Base-by-base conservation (phyloP, 768 basidiomycete species). In the Tylopilus sp. region DNA sequence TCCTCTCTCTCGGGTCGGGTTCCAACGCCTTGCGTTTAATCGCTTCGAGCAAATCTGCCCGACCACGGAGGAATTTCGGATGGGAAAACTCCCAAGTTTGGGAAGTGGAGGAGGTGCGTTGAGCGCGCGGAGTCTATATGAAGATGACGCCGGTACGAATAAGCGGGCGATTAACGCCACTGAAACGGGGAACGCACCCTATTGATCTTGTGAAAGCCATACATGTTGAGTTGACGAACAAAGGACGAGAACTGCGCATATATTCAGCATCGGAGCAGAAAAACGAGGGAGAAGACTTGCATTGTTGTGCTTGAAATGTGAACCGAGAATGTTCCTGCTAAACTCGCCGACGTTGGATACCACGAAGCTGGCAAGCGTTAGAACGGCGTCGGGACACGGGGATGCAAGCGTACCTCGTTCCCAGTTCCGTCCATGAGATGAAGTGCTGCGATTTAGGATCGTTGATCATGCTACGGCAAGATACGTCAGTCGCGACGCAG, bases 151-250 rank as follows among this genome's bases (percentile, higher is more conserved):
- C n/a, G n/a, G n/a, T n/a, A n/a, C n/a, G n/a, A n/a, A n/a, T n/a
- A n/a, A n/a, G n/a, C n/a, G n/a, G n/a, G n/a, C n/a, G n/a, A n/a
- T n/a, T n/a, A n/a, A n/a, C n/a, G 36, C n/a, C 50, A 44, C 38
- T 37, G 52, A 7, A 47, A 26, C n/a, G n/a, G n/a, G 22, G 13
- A 46, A 76, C 81, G 56, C 53, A 89, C 87, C 72, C 90, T 80
- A 69, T 92, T 92, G 72, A 91, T 91, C 73, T 95, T 95, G 71
- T 93, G 91, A 71, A 95, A 96, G 36, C 92, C 92, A 62, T 94
- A 96, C 90, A 94, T 95, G 75, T 96, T 95, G 50, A 95, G 79
- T 69, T 95, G 93, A 53, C 94, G 85, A 37, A 95, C 92, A 70
- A 97, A 97, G 64, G 89, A 92, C 11, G 92, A 92, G 69, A 97